phyloP scores from a whole-genome alignment of 2,329 filamentous ascomycete species.

The Exophiala viscosa region DNA sequence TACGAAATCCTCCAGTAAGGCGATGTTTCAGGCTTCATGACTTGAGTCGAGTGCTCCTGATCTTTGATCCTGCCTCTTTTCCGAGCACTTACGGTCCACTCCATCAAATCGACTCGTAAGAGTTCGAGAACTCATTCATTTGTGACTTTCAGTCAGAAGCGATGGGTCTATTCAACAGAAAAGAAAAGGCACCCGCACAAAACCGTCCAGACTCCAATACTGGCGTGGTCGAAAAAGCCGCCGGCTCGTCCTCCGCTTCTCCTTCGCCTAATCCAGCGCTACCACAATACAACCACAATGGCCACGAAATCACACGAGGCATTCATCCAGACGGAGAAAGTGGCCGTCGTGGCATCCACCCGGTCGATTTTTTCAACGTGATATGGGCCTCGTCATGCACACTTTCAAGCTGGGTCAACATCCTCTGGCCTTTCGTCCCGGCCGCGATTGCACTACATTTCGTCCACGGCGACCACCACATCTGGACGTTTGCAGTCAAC shows the following conservation, averaged over 20 bases:
- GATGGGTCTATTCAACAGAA: conserved; percentile 23
- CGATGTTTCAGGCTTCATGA: too few relatives aligned
- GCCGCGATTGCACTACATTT: conserved; percentile 65
- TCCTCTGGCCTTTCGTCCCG: conserved; percentile 72
- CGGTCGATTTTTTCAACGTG: conserved; percentile 60
- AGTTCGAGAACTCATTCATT: not conserved
- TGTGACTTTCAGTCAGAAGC: conserved; percentile 14
- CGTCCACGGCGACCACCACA: conserved; percentile 52
- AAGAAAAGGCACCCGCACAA: not conserved
- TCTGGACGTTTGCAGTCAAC: conserved; percentile 65
- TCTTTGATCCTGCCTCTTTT: not conserved
- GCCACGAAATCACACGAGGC: conserved; percentile 34
- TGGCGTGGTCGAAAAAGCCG: conserved; percentile 14
- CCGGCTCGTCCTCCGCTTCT: conserved; percentile 6
- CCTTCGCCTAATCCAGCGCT: conserved; percentile 11
- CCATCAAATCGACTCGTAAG: not conserved
- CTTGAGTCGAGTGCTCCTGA: too few relatives aligned
- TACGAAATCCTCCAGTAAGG: too few relatives aligned
- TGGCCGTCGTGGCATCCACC: conserved; percentile 63
- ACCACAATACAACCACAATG: conserved; percentile 24
- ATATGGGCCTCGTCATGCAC: conserved; percentile 61
- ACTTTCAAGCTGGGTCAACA: conserved; percentile 62
- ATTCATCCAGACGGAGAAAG: conserved; percentile 60
- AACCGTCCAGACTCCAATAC: not conserved
- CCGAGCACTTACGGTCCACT: not conserved